These are phyloP conservation scores for Achaetomium macrosporum DNA, from an alignment of 2,329 filamentous ascomycete genomes.

Conservation along the genomic window DNA sequence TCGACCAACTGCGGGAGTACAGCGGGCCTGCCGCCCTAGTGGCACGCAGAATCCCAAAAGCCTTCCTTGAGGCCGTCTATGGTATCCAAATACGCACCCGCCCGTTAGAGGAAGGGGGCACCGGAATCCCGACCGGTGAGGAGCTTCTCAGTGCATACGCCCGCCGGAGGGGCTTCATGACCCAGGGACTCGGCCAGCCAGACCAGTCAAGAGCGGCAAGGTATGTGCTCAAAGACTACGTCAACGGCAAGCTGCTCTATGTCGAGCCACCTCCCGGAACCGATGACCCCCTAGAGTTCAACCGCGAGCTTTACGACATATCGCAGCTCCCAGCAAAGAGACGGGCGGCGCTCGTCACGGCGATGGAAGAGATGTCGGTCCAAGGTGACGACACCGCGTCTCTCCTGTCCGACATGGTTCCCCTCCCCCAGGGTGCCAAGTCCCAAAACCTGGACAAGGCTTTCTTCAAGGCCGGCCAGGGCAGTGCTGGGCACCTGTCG, in stretches of 20 bases:
- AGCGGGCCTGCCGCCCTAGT: constrained; percentile 81
- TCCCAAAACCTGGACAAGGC: constrained; percentile 72
- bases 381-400: constrained; percentile 29
- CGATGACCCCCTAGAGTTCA: constrained; percentile 72
- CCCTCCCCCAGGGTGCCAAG: constrained; percentile 60
- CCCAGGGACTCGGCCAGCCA: constrained; percentile 80
- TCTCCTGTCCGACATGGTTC: constrained; percentile 42
- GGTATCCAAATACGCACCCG: constrained; percentile 81
- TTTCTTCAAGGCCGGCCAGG: constrained; percentile 71
- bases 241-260: constrained; percentile 90
- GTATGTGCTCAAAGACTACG: constrained; percentile 92
- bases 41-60: constrained; percentile 75
- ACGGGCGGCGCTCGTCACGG: constrained; percentile 55
- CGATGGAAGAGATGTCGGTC: constrained; percentile 38
- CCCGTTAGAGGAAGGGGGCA: constrained; percentile 86
- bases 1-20: constrained; percentile 92
- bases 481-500: constrained; percentile 59
- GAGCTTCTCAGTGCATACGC: constrained; percentile 86
- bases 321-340: constrained; percentile 77
- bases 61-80: constrained; percentile 88
- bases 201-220: constrained; percentile 90
- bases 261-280: constrained; percentile 75
- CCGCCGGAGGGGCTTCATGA: constrained; percentile 81
- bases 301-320: constrained; percentile 80
- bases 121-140: constrained; percentile 73